Evolutionary conservation across 1,139 yeast species (phyloP).

Genomic region (Protomyces inouyei): DNA sequence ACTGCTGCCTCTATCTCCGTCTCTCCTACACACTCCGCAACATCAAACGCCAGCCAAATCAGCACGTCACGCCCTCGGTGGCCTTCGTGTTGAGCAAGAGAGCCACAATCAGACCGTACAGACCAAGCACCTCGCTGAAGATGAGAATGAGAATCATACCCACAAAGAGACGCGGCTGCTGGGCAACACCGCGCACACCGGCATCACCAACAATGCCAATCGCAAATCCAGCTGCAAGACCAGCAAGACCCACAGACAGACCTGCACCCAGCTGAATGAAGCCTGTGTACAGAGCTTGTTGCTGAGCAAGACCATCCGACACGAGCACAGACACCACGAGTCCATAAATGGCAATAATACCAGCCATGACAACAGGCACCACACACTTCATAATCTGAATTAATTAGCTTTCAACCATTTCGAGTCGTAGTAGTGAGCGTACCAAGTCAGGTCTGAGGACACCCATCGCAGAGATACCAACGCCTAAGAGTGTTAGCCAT

Average conservation of each 20-base stretch:
- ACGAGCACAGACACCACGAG: constrained; percentile 91
- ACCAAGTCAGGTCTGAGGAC: constrained; percentile 86
- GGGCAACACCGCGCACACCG: constrained; percentile 94
- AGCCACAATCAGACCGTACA: constrained; percentile 93
- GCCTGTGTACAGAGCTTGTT: constrained; percentile 85
- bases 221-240: constrained; percentile 96
- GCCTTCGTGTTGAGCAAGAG: constrained; percentile 94
- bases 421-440: constrained; percentile 35
- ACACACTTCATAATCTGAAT: constrained; percentile 28
- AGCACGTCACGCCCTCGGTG: constrained; percentile 48
- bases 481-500: constrained; percentile 36
- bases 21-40: no score
- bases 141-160: constrained; percentile 88
- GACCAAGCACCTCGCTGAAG: constrained; percentile 92
- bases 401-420: neutral
- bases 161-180: constrained; percentile 93
- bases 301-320: constrained; percentile 72
- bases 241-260: constrained; percentile 88
- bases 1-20: no score
- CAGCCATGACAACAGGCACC: constrained; percentile 67
- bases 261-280: constrained; percentile 98
- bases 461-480: constrained; percentile 98
- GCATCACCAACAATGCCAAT: constrained; percentile 99
- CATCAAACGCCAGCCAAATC: neutral
- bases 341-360: constrained; percentile 94